Percentiles rank a stretch among this genome's conserved stretches.
phyloP scores from a whole-genome alignment of 306 rosid genomes.

The Carpinus viminea region DNA sequence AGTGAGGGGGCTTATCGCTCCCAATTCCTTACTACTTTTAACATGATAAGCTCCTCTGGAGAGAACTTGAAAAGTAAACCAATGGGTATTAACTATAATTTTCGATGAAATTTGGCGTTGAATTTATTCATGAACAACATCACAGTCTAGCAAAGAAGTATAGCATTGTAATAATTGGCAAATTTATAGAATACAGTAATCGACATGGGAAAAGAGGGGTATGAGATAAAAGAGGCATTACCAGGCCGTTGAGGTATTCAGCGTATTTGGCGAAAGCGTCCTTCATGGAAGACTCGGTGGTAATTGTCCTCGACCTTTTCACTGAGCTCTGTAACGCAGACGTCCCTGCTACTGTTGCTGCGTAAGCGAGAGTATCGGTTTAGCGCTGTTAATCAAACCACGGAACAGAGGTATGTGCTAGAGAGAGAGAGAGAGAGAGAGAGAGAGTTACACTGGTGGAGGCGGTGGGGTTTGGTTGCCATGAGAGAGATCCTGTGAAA shows the following conservation, averaged over 20 bases:
- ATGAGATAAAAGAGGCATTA: conserved; percentile 31
- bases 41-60: background rate
- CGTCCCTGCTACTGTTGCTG: conserved; percentile 46
- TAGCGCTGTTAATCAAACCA: background rate
- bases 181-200: background rate
- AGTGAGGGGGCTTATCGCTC: background rate
- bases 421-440: background rate
- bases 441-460: conserved; percentile 39
- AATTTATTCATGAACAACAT: background rate
- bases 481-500: conserved; percentile 39
- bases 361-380: background rate
- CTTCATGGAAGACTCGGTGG: conserved; percentile 56
- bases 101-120: background rate
- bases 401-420: conserved; percentile 11
- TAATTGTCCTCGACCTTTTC: conserved; percentile 62
- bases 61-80: background rate
- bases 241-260: conserved; percentile 70
- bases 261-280: conserved; percentile 69
- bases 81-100: background rate
- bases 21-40: background rate
- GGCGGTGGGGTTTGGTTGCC: conserved; percentile 62
- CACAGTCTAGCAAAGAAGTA: background rate
- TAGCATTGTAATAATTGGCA: background rate
- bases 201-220: background rate
- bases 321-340: conserved; percentile 35